Evolutionary conservation across 108 stramenopile genomes (phyloP).

Genomic region (Bacterosira constricta): DNA sequence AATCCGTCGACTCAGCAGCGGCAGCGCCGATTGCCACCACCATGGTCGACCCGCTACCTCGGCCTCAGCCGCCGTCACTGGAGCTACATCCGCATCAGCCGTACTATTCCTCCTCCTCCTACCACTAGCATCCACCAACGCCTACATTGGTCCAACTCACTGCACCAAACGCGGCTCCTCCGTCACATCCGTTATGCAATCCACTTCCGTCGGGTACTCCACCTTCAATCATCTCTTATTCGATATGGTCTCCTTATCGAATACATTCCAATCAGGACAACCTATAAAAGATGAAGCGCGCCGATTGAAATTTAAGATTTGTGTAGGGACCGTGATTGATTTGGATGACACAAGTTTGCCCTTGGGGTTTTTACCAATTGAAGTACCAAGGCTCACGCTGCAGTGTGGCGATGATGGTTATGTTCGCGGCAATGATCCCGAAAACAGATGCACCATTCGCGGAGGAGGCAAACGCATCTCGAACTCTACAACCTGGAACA

Average conservation of each 20-base stretch:
- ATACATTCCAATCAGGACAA: background rate
- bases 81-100: no score
- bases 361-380: constrained; percentile 21
- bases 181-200: no score
- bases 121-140: background rate
- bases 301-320: constrained; percentile 17
- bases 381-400: constrained; percentile 15
- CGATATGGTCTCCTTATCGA: constrained; percentile 17
- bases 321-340: constrained; percentile 26
- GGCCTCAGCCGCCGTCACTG: no score
- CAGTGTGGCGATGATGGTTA: constrained; percentile 22
- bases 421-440: background rate
- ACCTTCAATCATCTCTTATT: constrained; percentile 36
- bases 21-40: no score
- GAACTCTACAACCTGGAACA: constrained; percentile 2
- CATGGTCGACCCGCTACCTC: no score
- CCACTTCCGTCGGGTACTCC: constrained; percentile 42
- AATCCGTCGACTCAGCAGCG: no score
- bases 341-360: constrained; percentile 27
- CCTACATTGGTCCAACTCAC: constrained; percentile 35
- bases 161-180: constrained; percentile 7
- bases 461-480: constrained; percentile 16
- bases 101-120: no score
- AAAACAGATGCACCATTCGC: constrained; percentile 9
- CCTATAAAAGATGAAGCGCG: background rate